phyloP scores from a whole-genome alignment of 352 stramenopile species.

The Globisporangium acanthophoron region DNA sequence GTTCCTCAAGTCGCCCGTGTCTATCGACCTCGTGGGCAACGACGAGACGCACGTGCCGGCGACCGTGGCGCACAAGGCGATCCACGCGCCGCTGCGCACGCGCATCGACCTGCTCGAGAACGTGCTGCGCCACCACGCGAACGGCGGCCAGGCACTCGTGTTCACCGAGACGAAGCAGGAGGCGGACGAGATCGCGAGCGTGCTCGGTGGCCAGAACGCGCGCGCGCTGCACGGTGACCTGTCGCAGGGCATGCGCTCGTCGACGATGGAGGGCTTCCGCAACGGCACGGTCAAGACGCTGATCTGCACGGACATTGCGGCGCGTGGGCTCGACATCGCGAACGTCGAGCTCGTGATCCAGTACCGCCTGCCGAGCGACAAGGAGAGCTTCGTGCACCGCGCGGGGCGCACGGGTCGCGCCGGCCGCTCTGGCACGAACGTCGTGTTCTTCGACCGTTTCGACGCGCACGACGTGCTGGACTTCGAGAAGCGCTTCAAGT shows the following conservation, averaged over 20 bases:
- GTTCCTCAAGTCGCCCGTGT: slow-evolving; percentile 91
- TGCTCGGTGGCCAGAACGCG: slow-evolving; percentile 53
- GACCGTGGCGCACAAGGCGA: slow-evolving; percentile 90
- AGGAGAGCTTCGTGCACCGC: slow-evolving; percentile 94
- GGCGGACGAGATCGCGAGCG: slow-evolving; percentile 92
- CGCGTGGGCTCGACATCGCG: slow-evolving; percentile 86
- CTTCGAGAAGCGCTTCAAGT: slow-evolving; percentile 76
- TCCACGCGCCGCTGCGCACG: slow-evolving; percentile 81
- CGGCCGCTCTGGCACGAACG: slow-evolving; percentile 75
- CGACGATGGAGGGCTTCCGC: slow-evolving; percentile 96
- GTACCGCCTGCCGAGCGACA: slow-evolving; percentile 90
- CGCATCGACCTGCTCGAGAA: slow-evolving; percentile 64
- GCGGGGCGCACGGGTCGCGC: slow-evolving; percentile 88
- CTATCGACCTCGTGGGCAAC: slow-evolving; percentile 93
- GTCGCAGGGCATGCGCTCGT: slow-evolving; percentile 84
- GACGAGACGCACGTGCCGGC: slow-evolving; percentile 75
- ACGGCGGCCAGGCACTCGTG: slow-evolving; percentile 88
- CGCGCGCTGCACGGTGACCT: slow-evolving; percentile 74
- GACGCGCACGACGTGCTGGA: slow-evolving; percentile 63
- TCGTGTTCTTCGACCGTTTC: slow-evolving; percentile 79
- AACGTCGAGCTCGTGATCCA: slow-evolving; percentile 92
- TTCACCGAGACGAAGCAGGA: slow-evolving; percentile 98
- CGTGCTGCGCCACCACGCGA: slow-evolving; percentile 58
- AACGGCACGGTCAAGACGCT: slow-evolving; percentile 91
- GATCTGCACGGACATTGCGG: slow-evolving; percentile 89